Conservation (phyloP, 192 early-diverging fungal genomes). For the Dispira simplex region DNA sequence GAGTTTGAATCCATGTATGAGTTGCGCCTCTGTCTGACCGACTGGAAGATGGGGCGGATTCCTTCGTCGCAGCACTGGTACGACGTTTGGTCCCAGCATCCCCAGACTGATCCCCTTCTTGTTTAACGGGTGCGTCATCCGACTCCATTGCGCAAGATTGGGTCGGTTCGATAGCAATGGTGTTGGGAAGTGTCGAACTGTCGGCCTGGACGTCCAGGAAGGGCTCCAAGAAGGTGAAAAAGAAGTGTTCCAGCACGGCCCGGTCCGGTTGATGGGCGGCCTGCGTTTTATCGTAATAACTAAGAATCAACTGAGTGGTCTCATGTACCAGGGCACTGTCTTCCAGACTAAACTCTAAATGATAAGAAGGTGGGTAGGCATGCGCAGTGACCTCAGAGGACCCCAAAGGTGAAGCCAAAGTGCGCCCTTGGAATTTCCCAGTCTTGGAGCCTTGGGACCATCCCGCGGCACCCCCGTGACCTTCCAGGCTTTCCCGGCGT, state of each 20-base stretch:
- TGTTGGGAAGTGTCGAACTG: neutral
- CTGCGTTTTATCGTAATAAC: constrained; percentile 47
- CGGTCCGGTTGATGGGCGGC: constrained; percentile 41
- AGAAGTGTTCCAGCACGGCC: constrained; percentile 59
- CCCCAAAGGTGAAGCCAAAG: too few relatives aligned
- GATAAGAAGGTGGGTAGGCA: constrained; percentile 42
- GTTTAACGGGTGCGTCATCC: neutral
- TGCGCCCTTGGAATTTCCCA: too few relatives aligned
- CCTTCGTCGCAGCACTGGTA: too few relatives aligned
- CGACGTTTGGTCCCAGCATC: too few relatives aligned
- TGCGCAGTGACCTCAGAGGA: constrained; percentile 15
- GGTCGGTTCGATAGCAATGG: neutral
- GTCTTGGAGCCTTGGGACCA: neutral
- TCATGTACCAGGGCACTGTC: constrained; percentile 65
- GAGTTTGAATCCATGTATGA: neutral
- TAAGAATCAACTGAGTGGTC: constrained; percentile 54
- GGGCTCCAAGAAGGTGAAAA: constrained; percentile 48
- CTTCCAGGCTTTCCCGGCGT: constrained; percentile 63
- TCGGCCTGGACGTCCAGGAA: constrained; percentile 20
- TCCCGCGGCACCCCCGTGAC: neutral
- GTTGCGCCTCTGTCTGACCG: neutral
- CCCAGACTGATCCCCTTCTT: neutral
- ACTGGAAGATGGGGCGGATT: too few relatives aligned
- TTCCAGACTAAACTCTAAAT: constrained; percentile 65
- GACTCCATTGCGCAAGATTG: neutral